phyloP scores from a whole-genome alignment of 306 rosid genomes.

The Fragaria iinumae region DNA sequence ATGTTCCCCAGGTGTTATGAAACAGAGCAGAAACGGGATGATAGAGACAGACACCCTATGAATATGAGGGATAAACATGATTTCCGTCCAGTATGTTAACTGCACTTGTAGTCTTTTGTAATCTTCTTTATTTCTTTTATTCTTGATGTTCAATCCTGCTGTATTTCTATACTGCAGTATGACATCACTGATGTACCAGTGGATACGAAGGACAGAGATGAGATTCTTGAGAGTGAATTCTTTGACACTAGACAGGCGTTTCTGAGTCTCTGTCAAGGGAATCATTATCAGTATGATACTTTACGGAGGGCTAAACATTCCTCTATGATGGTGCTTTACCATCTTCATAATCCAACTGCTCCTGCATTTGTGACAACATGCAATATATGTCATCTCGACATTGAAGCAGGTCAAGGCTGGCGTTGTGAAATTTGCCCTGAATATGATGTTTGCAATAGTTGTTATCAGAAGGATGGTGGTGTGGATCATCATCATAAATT shows the following conservation, averaged over 20 bases:
- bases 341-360: constrained; percentile 99
- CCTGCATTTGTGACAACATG: constrained; percentile 87
- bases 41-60: constrained; percentile 82
- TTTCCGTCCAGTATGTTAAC: constrained; percentile 58
- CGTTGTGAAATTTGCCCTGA: constrained; percentile 96
- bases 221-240: constrained; percentile 97
- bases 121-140: not conserved
- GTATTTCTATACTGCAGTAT: constrained; percentile 43
- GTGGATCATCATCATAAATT: constrained; percentile 88
- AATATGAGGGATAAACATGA: constrained; percentile 86
- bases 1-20: constrained; percentile 63
- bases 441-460: constrained; percentile 86
- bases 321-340: constrained; percentile 98
- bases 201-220: constrained; percentile 95
- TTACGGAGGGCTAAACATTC: constrained; percentile 98
- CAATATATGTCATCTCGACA: constrained; percentile 75
- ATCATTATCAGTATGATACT: constrained; percentile 97
- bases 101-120: not conserved
- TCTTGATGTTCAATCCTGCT: constrained; percentile 12
- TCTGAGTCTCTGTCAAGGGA: constrained; percentile 98
- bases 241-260: constrained; percentile 99
- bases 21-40: constrained; percentile 82
- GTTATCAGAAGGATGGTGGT: constrained; percentile 87
- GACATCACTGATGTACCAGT: constrained; percentile 65
- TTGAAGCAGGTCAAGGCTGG: constrained; percentile 99